Percentiles rank a stretch among this genome's conserved stretches.
These are phyloP conservation scores for Ceratobasidium sp. DNA, from an alignment of 1,284 basidiomycete species.

Conservation along the genomic window DNA sequence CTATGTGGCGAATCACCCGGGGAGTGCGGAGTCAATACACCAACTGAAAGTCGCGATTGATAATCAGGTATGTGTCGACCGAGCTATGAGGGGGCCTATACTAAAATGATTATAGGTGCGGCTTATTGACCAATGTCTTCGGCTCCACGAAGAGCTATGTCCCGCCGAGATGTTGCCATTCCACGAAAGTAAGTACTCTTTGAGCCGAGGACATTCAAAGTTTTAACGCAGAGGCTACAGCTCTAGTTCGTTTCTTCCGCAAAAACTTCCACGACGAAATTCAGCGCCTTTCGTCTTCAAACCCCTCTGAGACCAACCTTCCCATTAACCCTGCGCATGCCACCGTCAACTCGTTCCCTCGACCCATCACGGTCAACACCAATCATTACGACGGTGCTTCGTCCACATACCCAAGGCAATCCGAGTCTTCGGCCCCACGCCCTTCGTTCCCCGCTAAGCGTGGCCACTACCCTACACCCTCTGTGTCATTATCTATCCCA, in stretches of 20 bases:
- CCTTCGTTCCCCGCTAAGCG: slow-evolving; percentile 39
- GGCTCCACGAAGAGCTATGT: slow-evolving; percentile 85
- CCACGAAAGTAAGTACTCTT: slow-evolving; percentile 70
- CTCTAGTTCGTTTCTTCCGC: slow-evolving; percentile 87
- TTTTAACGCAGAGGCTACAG: not conserved
- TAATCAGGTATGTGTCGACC: slow-evolving; percentile 72
- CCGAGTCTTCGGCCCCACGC: slow-evolving; percentile 33
- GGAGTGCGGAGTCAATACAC: slow-evolving; percentile 76
- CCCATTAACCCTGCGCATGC: not conserved
- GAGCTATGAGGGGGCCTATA: not conserved
- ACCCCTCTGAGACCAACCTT: slow-evolving; percentile 37
- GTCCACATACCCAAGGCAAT: slow-evolving; percentile 35
- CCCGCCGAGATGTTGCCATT: slow-evolving; percentile 89
- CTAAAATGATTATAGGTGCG: slow-evolving; percentile 67
- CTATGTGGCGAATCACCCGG: slow-evolving; percentile 77
- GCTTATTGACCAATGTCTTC: slow-evolving; percentile 85
- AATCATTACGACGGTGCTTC: slow-evolving; percentile 38
- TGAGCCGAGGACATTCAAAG: not conserved
- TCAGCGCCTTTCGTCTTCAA: slow-evolving; percentile 67
- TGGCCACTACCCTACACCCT: slow-evolving; percentile 31
- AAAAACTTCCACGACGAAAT: slow-evolving; percentile 94
- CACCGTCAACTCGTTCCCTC: slow-evolving; percentile 38
- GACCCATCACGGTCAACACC: slow-evolving; percentile 22
- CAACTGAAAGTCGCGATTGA: slow-evolving; percentile 82
- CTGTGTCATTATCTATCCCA: slow-evolving; percentile 36